Evolutionary conservation across 306 rosid genomes (phyloP).

Genomic region (Heteromeles arbutifolia): DNA sequence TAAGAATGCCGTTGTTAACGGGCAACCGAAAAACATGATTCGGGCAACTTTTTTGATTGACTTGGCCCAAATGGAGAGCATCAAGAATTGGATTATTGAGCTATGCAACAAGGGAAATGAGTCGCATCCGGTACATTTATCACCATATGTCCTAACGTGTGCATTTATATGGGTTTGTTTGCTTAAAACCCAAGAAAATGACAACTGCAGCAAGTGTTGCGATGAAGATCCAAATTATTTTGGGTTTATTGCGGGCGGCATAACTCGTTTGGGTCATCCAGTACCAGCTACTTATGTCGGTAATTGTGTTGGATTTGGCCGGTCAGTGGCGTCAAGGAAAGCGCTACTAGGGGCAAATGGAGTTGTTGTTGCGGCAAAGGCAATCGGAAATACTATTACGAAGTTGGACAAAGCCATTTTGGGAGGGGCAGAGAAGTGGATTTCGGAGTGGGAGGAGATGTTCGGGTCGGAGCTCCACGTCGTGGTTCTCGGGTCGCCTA

Average conservation of each 20-base stretch:
- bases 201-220: too few relatives aligned
- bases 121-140: constrained; percentile 22
- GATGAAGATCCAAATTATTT: constrained; percentile 23
- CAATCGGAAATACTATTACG: constrained; percentile 32
- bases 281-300: constrained; percentile 25
- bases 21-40: too few relatives aligned
- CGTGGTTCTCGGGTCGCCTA: too few relatives aligned
- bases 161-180: constrained; percentile 46
- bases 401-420: constrained; percentile 24
- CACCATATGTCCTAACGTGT: constrained; percentile 38
- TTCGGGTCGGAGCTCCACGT: too few relatives aligned
- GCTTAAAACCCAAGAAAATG: constrained; percentile 16
- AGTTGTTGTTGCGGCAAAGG: constrained; percentile 29
- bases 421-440: too few relatives aligned
- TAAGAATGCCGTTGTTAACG: not conserved
- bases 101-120: constrained; percentile 15
- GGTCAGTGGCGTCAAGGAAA: constrained; percentile 4
- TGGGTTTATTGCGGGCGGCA: constrained; percentile 45
- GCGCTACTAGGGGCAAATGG: constrained; percentile 36
- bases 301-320: constrained; percentile 43
- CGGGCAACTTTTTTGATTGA: constrained; percentile 12
- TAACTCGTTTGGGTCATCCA: constrained; percentile 27
- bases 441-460: too few relatives aligned
- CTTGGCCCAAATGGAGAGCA: constrained; percentile 22
- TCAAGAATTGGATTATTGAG: constrained; percentile 16